Base-by-base conservation (phyloP, 1,139 yeast species). In the Magnusiomyces fungicola region DNA sequence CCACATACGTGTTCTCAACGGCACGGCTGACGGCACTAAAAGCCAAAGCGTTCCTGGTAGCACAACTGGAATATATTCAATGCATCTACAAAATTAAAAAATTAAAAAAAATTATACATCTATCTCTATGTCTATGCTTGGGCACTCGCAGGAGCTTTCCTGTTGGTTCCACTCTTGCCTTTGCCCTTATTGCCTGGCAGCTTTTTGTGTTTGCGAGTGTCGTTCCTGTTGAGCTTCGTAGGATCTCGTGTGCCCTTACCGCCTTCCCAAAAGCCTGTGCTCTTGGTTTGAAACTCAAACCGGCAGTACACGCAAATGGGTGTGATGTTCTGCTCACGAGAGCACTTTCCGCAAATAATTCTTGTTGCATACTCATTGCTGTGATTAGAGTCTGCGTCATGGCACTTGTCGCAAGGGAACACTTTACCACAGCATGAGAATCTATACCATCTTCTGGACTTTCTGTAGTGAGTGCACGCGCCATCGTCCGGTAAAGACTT, bases 221-320 rank as follows among this genome's bases (percentile, higher is more conserved):
- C 75, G 51, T 69, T 69, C 22, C 69, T 55, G 50, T 70, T 67
- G 71, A 71, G 67, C 48, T 58, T 59, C 18, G 58, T 56, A 30
- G 60, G 65, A 51, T 71, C 72, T 21, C 75, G 63, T n/a, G 71
- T 68, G 2, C 75, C 75, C 40, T 61, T 61, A 0, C 75, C 75
- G 24, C 75, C 75, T 51, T 71, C 75, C 75, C 75, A 71, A 56
- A 70, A 71, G 14, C 71, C 68, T 5, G 72, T 58, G 19, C 30
- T 29, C 30, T 64, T 56, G 21, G 57, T 55, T 12, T 66, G 61
- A 53, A 66, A 70, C 32, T 65, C 59, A 47, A 67, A 69, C 10
- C 62, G 59, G 51, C 74, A 70, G 53, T 59, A 67, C 12, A 54
- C 57, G 49, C 74, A 70, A 9, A 57, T 58, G 23, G 60, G 61